Percentiles rank a stretch among this genome's conserved stretches.
phyloP scores from a whole-genome alignment of 2,329 filamentous ascomycete genomes.

The Pestalotiopsis sp. region DNA sequence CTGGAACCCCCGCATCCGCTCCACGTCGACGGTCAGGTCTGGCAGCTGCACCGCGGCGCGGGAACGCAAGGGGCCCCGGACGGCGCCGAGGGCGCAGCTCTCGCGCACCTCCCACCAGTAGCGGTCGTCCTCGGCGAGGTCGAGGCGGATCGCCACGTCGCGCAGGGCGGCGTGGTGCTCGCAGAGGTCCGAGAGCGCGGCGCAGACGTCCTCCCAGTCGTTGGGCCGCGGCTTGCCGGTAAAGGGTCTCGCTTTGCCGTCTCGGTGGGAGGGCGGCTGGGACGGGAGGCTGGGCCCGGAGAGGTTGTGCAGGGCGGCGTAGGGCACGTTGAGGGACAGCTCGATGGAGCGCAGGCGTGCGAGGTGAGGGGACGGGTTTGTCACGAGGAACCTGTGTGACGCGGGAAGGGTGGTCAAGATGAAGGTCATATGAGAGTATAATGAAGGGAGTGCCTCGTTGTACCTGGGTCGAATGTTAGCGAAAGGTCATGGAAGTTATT shows the following conservation, averaged over 20 bases:
- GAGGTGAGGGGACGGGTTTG: conserved; percentile 10
- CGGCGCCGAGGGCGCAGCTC: conserved; percentile 22
- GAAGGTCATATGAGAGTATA: conserved; percentile 22
- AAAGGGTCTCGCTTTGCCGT: neutral
- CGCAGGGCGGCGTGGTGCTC: conserved; percentile 20
- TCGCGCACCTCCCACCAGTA: conserved; percentile 27
- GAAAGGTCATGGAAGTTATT: neutral
- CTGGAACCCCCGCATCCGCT: conserved; percentile 18
- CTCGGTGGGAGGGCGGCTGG: too few relatives aligned
- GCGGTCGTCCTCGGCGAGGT: conserved; percentile 16
- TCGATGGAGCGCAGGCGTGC: conserved; percentile 18
- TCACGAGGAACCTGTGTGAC: conserved; percentile 19
- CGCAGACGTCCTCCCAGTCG: conserved; percentile 22
- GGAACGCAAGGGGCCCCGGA: conserved; percentile 21
- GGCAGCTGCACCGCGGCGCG: conserved; percentile 22
- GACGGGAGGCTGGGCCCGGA: neutral
- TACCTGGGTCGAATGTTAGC: conserved; percentile 16
- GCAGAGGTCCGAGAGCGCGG: conserved; percentile 21
- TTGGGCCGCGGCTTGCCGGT: neutral
- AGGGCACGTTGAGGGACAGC: conserved; percentile 22
- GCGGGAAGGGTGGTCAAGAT: conserved; percentile 22
- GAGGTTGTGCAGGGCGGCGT: conserved; percentile 21
- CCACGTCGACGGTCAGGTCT: conserved; percentile 17
- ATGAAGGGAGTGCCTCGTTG: conserved; percentile 18
- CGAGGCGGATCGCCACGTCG: conserved; percentile 21